A percentile compares a stretch with the other conserved stretches of the same genome.
phyloP scores from a whole-genome alignment of 2,329 filamentous ascomycete genomes.

The Cercospora sp. region DNA sequence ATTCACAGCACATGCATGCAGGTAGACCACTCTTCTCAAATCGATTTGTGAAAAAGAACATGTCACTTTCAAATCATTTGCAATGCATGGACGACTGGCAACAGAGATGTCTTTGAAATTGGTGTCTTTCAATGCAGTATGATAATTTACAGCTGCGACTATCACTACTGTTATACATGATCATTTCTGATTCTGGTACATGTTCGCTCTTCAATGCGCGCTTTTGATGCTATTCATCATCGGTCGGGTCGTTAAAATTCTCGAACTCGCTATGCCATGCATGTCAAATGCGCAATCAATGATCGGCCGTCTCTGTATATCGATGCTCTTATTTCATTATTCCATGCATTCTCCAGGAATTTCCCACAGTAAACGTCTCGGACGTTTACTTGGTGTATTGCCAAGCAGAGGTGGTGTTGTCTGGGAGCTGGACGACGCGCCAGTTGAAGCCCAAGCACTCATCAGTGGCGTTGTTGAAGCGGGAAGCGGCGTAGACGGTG shows the following conservation, averaged over 20 bases:
- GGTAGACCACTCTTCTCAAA: background rate
- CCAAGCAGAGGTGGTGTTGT: conserved; percentile 12
- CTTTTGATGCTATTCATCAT: background rate
- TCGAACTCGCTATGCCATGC: background rate
- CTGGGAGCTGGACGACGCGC: background rate
- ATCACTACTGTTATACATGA: background rate
- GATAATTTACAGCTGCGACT: background rate
- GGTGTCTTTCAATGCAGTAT: background rate
- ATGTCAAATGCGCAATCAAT: background rate
- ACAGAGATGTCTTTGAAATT: too few species aligned
- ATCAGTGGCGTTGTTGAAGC: conserved; percentile 5
- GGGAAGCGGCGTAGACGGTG: conserved; percentile 10
- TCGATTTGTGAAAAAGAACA: too few species aligned
- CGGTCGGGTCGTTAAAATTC: background rate
- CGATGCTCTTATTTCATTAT: background rate
- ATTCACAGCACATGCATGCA: background rate
- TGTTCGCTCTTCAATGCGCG: background rate
- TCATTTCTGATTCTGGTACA: background rate
- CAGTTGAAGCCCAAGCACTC: conserved; percentile 16
- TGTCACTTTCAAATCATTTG: too few species aligned
- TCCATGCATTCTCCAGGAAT: background rate
- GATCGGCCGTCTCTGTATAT: background rate
- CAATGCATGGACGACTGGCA: too few species aligned
- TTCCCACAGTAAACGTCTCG: background rate
- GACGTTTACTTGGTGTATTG: conserved; percentile 15